Percentiles rank a stretch among this genome's conserved stretches.
phyloP scores from a whole-genome alignment of 331 rosid genomes.

The Acacia concinna region DNA sequence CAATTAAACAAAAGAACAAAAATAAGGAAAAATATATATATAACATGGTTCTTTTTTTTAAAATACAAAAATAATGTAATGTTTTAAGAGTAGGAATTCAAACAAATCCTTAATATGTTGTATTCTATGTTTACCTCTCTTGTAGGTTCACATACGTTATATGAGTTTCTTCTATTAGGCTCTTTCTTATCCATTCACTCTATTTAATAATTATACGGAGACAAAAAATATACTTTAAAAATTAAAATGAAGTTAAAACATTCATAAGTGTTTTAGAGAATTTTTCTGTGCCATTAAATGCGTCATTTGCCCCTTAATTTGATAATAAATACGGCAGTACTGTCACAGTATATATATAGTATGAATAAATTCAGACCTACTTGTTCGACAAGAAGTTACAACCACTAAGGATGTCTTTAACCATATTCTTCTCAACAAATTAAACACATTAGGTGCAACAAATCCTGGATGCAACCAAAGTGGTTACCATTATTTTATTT shows the following conservation, averaged over 20 bases:
- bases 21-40: too few species aligned
- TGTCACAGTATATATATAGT: not conserved
- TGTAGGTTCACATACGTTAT: not conserved
- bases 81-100: too few species aligned
- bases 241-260: not conserved
- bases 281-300: not conserved
- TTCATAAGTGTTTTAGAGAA: not conserved
- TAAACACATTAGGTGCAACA: conserved; percentile 7
- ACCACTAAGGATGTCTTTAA: conserved; percentile 3
- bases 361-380: not conserved
- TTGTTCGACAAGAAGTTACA: not conserved
- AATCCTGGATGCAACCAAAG: not conserved
- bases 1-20: too few species aligned
- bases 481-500: not conserved
- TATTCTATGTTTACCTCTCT: not conserved
- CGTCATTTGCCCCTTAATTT: not conserved
- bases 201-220: not conserved
- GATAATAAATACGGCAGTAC: not conserved
- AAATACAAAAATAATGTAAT: too few species aligned
- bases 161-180: not conserved
- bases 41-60: too few species aligned
- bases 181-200: too few species aligned
- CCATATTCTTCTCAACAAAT: not conserved
- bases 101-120: too few species aligned
- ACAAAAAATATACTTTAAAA: too few species aligned